These are phyloP conservation scores for Bipolaris bicolor DNA, from an alignment of 2,329 filamentous ascomycete genomes.

Conservation along the genomic window DNA sequence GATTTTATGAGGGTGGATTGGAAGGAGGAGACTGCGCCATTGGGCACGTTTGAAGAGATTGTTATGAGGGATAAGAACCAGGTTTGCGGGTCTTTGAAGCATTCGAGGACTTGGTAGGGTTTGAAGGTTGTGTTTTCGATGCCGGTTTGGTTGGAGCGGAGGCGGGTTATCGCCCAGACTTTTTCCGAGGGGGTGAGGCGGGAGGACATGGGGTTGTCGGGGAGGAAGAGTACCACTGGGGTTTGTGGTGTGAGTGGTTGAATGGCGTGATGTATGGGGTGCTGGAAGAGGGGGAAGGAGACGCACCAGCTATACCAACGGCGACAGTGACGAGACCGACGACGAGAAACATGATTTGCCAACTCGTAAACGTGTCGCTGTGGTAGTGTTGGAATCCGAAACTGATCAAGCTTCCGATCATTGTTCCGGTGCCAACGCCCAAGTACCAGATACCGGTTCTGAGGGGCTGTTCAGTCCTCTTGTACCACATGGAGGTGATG, in stretches of 20 bases:
- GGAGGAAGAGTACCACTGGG: conserved; percentile 60
- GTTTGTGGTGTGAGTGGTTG: not conserved
- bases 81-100: conserved; percentile 53
- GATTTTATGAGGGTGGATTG: conserved; percentile 35
- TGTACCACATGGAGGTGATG: conserved; percentile 71
- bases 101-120: conserved; percentile 52
- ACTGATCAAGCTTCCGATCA: conserved; percentile 62
- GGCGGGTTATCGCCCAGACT: conserved; percentile 46
- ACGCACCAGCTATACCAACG: conserved; percentile 34
- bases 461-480: conserved; percentile 65
- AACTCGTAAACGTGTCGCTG: conserved; percentile 61
- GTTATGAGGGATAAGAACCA: conserved; percentile 46
- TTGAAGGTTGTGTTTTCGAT: conserved; percentile 59
- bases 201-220: conserved; percentile 51
- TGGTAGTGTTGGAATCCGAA: conserved; percentile 63
- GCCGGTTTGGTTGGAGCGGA: conserved; percentile 57
- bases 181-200: conserved; percentile 27
- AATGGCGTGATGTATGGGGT: no score
- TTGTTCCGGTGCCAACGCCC: conserved; percentile 55
- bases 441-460: conserved; percentile 53
- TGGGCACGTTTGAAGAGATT: conserved; percentile 41
- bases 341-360: conserved; percentile 72
- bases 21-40: conserved; percentile 48
- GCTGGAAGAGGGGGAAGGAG: not conserved
- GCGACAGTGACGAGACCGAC: conserved; percentile 49